A percentile compares a stretch with the other conserved stretches of the same genome.
Evolutionary conservation across 1,284 basidiomycete species (phyloP).

Genomic region (Sporisorium iseilematis-ciliati): DNA sequence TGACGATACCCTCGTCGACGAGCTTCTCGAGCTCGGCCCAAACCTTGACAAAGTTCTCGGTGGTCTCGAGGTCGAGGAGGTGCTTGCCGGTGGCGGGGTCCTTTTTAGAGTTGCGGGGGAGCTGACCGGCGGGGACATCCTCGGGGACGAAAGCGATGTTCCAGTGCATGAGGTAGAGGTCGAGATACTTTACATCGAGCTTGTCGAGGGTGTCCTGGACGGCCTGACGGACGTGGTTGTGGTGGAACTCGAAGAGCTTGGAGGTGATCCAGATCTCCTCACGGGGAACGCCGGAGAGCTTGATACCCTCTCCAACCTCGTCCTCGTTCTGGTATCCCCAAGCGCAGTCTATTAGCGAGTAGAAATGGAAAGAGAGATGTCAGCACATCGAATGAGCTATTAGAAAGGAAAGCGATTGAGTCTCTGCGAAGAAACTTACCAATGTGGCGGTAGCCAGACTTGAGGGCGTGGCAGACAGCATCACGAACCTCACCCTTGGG

Average conservation of each 20-base stretch:
- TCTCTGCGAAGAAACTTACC: constrained; percentile 2
- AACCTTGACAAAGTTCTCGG: constrained; percentile 53
- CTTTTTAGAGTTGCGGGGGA: constrained; percentile 63
- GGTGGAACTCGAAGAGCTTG: constrained; percentile 82
- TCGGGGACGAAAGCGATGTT: constrained; percentile 63
- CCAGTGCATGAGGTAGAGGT: constrained; percentile 87
- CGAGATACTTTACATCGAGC: constrained; percentile 81
- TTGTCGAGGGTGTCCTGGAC: constrained; percentile 80
- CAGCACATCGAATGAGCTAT: no score
- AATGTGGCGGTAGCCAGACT: constrained; percentile 63
- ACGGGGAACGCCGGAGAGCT: constrained; percentile 79
- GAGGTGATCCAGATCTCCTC: constrained; percentile 86
- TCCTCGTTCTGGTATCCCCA: constrained; percentile 78
- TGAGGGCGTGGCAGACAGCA: constrained; percentile 70
- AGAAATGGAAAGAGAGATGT: no score
- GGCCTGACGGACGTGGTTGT: constrained; percentile 71
- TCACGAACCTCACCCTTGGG: constrained; percentile 72
- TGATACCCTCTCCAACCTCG: constrained; percentile 85
- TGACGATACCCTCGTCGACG: constrained; percentile 61
- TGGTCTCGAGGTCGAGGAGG: constrained; percentile 78
- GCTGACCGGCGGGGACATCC: constrained; percentile 50
- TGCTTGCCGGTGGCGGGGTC: constrained; percentile 69
- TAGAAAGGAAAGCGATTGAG: background rate
- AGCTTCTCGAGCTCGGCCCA: constrained; percentile 62
- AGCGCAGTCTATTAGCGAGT: constrained; percentile 29